These are phyloP conservation scores for Pyrenopolyporus hunteri DNA, from an alignment of 495 filamentous ascomycete species.

Conservation along the genomic window DNA sequence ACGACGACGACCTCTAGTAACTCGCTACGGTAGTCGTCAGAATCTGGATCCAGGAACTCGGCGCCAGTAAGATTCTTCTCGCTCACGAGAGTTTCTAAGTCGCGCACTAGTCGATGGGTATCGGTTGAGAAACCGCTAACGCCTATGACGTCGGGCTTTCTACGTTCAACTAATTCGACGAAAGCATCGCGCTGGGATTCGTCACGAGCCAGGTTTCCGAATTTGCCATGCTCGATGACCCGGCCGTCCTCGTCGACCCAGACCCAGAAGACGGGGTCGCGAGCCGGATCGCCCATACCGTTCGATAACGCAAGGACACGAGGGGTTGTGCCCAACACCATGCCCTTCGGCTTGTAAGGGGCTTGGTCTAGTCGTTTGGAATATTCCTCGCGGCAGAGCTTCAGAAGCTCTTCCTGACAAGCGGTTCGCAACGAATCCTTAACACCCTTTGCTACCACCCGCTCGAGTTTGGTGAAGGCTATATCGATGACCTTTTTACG, in stretches of 20 bases:
- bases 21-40: slow-evolving; percentile 70
- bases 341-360: slow-evolving; percentile 93
- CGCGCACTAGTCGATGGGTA: slow-evolving; percentile 80
- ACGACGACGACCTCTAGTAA: slow-evolving; percentile 85
- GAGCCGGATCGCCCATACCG: slow-evolving; percentile 73
- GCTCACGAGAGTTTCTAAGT: slow-evolving; percentile 75
- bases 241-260: slow-evolving; percentile 93
- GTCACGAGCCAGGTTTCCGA: slow-evolving; percentile 76
- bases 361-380: slow-evolving; percentile 90
- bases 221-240: slow-evolving; percentile 85
- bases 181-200: slow-evolving; percentile 68
- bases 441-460: slow-evolving; percentile 82
- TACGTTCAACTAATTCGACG: slow-evolving; percentile 72
- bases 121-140: slow-evolving; percentile 90
- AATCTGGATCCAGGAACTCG: slow-evolving; percentile 68
- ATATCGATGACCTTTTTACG: slow-evolving; percentile 82
- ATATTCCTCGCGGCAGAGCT: slow-evolving; percentile 81
- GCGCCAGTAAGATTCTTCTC: slow-evolving; percentile 75
- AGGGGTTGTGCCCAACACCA: slow-evolving; percentile 84
- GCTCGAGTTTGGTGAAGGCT: slow-evolving; percentile 81
- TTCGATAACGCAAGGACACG: slow-evolving; percentile 86
- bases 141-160: slow-evolving; percentile 87
- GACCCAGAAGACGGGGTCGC: slow-evolving; percentile 85
- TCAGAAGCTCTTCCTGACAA: slow-evolving; percentile 87
- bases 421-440: slow-evolving; percentile 91